Percentiles rank a stretch among this genome's conserved stretches.
Evolutionary conservation across 1,284 basidiomycete genomes (phyloP).

Genomic region (Neonothopanus nambi): DNA sequence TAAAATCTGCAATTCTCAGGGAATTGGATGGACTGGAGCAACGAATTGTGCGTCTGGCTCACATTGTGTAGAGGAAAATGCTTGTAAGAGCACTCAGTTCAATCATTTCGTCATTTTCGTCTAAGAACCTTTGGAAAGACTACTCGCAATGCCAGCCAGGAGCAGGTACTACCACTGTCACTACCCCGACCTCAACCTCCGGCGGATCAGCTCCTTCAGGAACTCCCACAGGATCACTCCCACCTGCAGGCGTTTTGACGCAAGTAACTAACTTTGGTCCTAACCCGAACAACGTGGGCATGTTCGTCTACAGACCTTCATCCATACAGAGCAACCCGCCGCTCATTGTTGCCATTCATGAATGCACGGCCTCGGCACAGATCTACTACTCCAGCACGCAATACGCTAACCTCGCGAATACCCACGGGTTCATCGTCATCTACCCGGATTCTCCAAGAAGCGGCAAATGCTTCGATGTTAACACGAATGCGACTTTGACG

Average conservation of each 20-base stretch:
- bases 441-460: conserved; percentile 48
- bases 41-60: conserved; percentile 37
- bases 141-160: conserved; percentile 42
- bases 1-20: conserved; percentile 28
- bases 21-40: conserved; percentile 34
- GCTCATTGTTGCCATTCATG: conserved; percentile 53
- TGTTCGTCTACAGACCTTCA: conserved; percentile 50
- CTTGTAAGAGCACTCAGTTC: conserved; percentile 30
- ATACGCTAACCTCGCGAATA: conserved; percentile 47
- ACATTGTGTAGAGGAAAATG: conserved; percentile 32
- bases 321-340: conserved; percentile 40
- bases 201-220: conserved; percentile 16
- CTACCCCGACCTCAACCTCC: conserved; percentile 7
- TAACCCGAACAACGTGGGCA: conserved; percentile 43
- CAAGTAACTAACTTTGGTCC: conserved; percentile 17
- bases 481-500: conserved; percentile 48
- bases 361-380: conserved; percentile 51
- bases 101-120: neutral
- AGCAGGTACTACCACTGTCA: conserved; percentile 1
- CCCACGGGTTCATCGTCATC: conserved; percentile 46
- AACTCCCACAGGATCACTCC: conserved; percentile 17
- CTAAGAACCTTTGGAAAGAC: conserved; percentile 21
- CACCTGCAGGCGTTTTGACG: conserved; percentile 22
- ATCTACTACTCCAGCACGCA: conserved; percentile 51
- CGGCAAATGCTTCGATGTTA: conserved; percentile 58